Percentiles rank a stretch among this genome's conserved stretches.
Evolutionary conservation across 257 asterid genomes (phyloP).

Genomic region (Leonotis leonurus): DNA sequence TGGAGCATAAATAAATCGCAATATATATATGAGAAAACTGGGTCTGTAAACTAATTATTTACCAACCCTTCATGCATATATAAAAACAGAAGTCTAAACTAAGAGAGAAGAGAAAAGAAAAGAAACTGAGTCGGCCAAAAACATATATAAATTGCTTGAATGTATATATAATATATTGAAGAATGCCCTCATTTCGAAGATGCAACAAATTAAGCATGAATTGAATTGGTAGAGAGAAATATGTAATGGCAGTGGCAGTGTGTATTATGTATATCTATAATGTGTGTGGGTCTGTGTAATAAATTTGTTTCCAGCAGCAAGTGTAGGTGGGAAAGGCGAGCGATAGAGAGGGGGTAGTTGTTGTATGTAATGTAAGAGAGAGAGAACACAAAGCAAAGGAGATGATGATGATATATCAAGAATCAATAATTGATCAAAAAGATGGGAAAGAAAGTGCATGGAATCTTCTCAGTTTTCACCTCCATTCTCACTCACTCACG

Average conservation of each 20-base stretch:
- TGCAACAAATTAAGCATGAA: too few relatives aligned
- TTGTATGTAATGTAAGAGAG: too few relatives aligned
- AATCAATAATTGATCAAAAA: constrained; percentile 32
- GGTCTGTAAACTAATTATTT: neutral
- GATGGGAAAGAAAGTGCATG: constrained; percentile 23
- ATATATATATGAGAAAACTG: neutral
- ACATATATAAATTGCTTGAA: neutral
- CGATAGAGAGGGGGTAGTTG: too few relatives aligned
- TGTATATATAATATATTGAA: neutral
- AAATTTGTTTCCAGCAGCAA: too few relatives aligned
- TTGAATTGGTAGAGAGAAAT: too few relatives aligned
- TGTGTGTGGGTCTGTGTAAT: too few relatives aligned
- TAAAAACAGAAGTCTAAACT: too few relatives aligned
- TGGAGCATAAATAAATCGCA: neutral
- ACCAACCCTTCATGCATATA: neutral
- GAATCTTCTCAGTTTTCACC: constrained; percentile 44
- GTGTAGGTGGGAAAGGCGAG: too few relatives aligned
- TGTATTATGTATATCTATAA: too few relatives aligned
- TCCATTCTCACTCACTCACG: neutral
- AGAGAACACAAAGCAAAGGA: constrained; percentile 37
- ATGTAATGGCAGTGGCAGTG: too few relatives aligned
- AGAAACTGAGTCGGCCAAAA: neutral
- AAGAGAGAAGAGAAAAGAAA: too few relatives aligned
- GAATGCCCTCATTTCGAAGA: neutral
- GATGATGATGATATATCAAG: constrained; percentile 29